Evolutionary conservation across 352 stramenopile genomes (phyloP), one percentile per base, ranked within the genome.

Genomic region (Hyaloperonospora arabidopsidis): DNA sequence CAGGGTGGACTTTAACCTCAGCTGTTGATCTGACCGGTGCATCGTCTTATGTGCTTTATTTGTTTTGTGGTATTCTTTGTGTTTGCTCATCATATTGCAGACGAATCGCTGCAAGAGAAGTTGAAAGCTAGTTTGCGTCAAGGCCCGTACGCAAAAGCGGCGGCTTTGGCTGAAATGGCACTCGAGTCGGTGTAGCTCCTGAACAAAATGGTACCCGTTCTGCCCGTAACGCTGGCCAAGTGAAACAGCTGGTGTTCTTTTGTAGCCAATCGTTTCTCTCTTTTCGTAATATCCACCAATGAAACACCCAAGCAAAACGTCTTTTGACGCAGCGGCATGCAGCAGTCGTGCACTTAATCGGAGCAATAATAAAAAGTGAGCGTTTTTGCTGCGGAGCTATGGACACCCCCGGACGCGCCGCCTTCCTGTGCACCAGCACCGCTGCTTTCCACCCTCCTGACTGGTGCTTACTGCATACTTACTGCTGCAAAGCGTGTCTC

Each of bases 371-470:
- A 32, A 4, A 32, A 41, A 49, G 53, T 61, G 58, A 57, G 48
- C 48, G 46, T 39, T 50, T 36, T 8, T 4, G 25, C 25, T 32
- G 50, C 62, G 22, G 45, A n/a, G 28, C 17, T 54, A 62, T 72
- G 48, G 68, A 74, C 43, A 71, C 70, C 52, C 83, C 77, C 43
- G 65, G 75, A 19, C 79, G 78, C 47, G 82, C 79, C 17, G 76
- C 79, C n/a, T 92, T 92, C 65, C 63, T 92, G 48, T 86, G 70
- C 60, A 84, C 62, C 12, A 76, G 75, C 64, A 92, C 82, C 14
- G 82, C 82, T 40, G 73, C 86, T 44, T 92, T 88, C 59, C 77
- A 84, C 45, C 76, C 82, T 18, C 79, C 82, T 2, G 78, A 89
- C 28, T 92, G 82, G 82, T 91, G 54, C 22, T 47, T 36, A 17